phyloP scores from a whole-genome alignment of 2,329 filamentous ascomycete species.

The Microcyclospora pomicola region DNA sequence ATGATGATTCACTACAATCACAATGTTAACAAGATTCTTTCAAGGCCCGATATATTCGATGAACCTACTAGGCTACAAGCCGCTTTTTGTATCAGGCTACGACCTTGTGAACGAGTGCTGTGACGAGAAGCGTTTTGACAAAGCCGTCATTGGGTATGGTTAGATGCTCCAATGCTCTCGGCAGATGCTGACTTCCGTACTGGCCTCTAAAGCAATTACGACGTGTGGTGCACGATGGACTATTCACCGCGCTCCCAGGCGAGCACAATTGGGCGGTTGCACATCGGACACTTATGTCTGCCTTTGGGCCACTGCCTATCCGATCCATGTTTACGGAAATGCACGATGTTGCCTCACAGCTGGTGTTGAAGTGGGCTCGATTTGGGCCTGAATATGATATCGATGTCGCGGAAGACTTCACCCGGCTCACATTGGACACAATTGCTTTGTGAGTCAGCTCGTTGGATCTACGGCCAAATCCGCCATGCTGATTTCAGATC shows the following conservation, averaged over 20 bases:
- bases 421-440: conserved; percentile 58
- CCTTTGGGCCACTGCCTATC: conserved; percentile 34
- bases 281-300: conserved; percentile 33
- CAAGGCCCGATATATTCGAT: conserved; percentile 5
- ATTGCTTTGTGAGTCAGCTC: conserved; percentile 52
- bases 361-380: conserved; percentile 24
- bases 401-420: conserved; percentile 52
- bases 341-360: conserved; percentile 22
- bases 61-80: conserved; percentile 18
- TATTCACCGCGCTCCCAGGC: conserved; percentile 9
- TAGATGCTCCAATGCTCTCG: too few species aligned
- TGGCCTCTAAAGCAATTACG: background rate
- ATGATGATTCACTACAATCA: background rate
- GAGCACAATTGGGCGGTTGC: conserved; percentile 27
- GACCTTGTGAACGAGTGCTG: conserved; percentile 3
- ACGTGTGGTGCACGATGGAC: conserved; percentile 1
- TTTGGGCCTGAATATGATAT: conserved; percentile 44
- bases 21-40: too few species aligned
- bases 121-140: conserved; percentile 8
- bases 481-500: too few species aligned
- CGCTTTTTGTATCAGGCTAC: conserved; percentile 1
- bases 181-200: too few species aligned
- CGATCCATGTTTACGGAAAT: conserved; percentile 30
- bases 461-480: too few species aligned
- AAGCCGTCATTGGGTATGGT: background rate